Percentiles rank a stretch among this genome's conserved stretches.
Evolutionary conservation across 345 rosid genomes (phyloP).

Genomic region (Camelina laxa): DNA sequence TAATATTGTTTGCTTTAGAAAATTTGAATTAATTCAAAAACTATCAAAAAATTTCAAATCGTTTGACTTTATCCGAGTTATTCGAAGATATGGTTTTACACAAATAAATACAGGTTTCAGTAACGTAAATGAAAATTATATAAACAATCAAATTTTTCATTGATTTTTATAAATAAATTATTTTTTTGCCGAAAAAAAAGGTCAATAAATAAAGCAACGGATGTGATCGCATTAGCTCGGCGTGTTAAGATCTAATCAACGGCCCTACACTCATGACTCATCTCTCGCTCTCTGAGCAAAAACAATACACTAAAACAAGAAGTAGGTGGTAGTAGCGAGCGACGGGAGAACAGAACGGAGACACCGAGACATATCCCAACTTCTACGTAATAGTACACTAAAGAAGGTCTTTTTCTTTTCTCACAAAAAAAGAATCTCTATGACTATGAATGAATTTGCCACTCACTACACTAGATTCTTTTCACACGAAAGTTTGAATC

Average conservation of each 20-base stretch:
- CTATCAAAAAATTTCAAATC: conserved; percentile 2
- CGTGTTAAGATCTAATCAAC: conserved; percentile 65
- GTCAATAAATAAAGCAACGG: conserved; percentile 61
- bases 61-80: conserved; percentile 20
- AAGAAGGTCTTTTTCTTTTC: conserved; percentile 10
- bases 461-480: background rate
- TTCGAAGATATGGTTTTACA: conserved; percentile 7
- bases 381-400: no score
- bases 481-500: conserved; percentile 17
- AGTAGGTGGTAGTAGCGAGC: conserved; percentile 31
- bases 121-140: background rate
- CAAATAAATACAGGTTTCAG: background rate
- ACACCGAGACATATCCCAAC: conserved; percentile 55
- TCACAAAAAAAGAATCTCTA: background rate
- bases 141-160: no score
- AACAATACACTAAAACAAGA: conserved; percentile 40
- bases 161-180: no score
- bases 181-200: background rate
- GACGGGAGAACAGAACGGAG: conserved; percentile 42
- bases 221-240: conserved; percentile 46
- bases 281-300: conserved; percentile 16
- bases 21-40: background rate
- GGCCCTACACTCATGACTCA: conserved; percentile 54
- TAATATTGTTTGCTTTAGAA: background rate
- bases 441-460: background rate